Percentiles rank a stretch among this genome's conserved stretches.
Evolutionary conservation across 116 monocot genomes (phyloP).

Genomic region (Phalaenopsis hybrid): DNA sequence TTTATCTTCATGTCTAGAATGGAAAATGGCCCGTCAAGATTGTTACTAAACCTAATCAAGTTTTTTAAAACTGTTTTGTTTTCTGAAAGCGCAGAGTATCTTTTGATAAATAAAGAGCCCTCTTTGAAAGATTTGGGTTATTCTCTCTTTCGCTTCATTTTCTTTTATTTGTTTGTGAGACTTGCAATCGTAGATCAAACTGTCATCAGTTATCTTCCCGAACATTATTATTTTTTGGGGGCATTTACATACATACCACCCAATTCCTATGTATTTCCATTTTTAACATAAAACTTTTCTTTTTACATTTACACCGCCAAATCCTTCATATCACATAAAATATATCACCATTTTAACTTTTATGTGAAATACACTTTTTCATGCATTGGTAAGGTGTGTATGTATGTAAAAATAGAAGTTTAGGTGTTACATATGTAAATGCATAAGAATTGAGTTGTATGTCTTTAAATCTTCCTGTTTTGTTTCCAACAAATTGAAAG

Average conservation of each 20-base stretch:
- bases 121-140: neutral
- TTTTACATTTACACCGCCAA: no score
- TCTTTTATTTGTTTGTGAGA: neutral
- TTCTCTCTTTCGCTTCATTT: neutral
- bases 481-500: neutral
- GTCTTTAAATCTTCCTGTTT: no score
- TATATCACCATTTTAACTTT: no score
- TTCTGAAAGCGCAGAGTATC: neutral
- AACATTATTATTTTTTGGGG: neutral
- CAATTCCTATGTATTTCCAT: no score
- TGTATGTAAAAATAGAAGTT: no score
- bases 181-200: neutral
- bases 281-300: no score
- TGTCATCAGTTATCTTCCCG: neutral
- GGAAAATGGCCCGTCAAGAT: neutral
- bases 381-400: no score
- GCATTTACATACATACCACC: no score
- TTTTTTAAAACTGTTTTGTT: neutral
- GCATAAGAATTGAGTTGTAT: no score
- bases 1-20: neutral
- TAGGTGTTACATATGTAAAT: no score
- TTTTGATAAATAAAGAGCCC: neutral
- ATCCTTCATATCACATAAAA: no score
- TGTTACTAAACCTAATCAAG: neutral
- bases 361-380: no score